phyloP scores from a whole-genome alignment of 2,329 filamentous ascomycete species.

The Pseudopyrenochaeta lycopersici region DNA sequence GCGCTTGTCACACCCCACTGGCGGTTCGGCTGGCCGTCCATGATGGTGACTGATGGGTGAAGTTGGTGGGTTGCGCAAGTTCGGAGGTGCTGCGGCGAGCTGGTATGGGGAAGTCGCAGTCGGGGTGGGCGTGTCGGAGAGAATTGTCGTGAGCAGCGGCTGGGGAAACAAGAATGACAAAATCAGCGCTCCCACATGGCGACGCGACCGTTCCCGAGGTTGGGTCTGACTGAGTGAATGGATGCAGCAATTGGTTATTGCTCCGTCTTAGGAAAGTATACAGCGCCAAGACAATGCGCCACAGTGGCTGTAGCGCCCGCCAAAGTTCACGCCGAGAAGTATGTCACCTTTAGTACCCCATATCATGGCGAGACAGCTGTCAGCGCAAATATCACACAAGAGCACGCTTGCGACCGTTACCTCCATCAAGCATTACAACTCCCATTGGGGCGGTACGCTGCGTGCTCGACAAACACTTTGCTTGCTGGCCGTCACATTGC shows the following conservation, averaged over 20 bases:
- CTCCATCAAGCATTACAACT: slow-evolving; percentile 26
- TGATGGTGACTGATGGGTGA: slow-evolving; percentile 20
- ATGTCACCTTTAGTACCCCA: background rate
- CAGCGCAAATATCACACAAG: slow-evolving; percentile 37
- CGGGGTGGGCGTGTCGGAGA: slow-evolving; percentile 20
- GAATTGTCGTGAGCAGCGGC: slow-evolving; percentile 20
- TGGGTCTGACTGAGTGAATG: slow-evolving; percentile 24
- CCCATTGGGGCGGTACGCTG: slow-evolving; percentile 38
- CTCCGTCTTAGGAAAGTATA: slow-evolving; percentile 20
- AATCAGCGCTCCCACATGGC: slow-evolving; percentile 42
- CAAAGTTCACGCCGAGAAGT: background rate
- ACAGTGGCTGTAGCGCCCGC: slow-evolving; percentile 17
- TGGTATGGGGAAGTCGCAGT: slow-evolving; percentile 21
- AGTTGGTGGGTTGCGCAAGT: slow-evolving; percentile 18
- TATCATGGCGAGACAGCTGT: slow-evolving; percentile 20
- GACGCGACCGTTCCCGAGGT: slow-evolving; percentile 29
- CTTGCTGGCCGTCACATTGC: slow-evolving; percentile 42
- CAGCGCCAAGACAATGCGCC: slow-evolving; percentile 26
- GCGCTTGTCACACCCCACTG: slow-evolving; percentile 81
- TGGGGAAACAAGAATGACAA: slow-evolving; percentile 7
- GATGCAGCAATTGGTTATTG: slow-evolving; percentile 19
- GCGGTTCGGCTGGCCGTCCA: slow-evolving; percentile 44
- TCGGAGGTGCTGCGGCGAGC: slow-evolving; percentile 32
- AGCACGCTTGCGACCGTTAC: slow-evolving; percentile 36
- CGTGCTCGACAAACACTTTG: slow-evolving; percentile 34